Base-by-base conservation (phyloP, 371 early-diverging fungal species). In the Thermomucor indicae-seudaticae region DNA sequence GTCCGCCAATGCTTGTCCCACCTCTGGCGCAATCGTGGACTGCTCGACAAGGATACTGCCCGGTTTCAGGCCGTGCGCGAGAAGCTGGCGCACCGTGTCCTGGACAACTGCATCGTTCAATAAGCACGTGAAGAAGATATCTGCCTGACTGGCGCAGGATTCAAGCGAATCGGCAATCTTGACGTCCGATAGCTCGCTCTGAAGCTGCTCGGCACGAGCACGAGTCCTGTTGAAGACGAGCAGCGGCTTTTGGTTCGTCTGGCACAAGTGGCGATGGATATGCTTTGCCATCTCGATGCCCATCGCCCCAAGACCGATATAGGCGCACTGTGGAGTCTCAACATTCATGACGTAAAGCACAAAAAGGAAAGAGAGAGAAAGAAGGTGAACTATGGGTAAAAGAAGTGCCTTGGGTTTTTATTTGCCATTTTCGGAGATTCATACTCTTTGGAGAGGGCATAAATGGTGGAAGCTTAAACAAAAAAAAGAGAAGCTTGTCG, bases 271-370 rank as follows among this genome's bases (percentile, higher is more conserved):
- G 39, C 63, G 47, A 43, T 67, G 57, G 22, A 59, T 64, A 53
- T 76, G 53, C 47, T 57, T 53, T 39, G 80, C 74, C 60, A 80
- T 79, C 25, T 62, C 60, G 14, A 53, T 53, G 25, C 81, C 83
- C 67, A 83, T 75, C 20, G 54, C 69, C 5, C 83, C 83, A 6
- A 83, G 64, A 4, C 81, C 83, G 16, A 83, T 59, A 53, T 65
- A 79, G n/a, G 71, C 79, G 14, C 70, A 52, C 51, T 67, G 69
- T 14, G 47, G 54, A 2, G 32, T 35, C 1, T 27, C 10, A 4
- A 14, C 41, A 27, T 43, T 43, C 50, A 49, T 49, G 32, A 14
- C 14, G 32, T 7, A 37, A 16, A 5, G 4, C 4, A 5, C 3
- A 37, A 19, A 16, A 5, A 19, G 19, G 37, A 37, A 5, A 16